Evolutionary conservation across 1,284 basidiomycete genomes (phyloP).

Genomic region (Ceratobasidium papillatum): DNA sequence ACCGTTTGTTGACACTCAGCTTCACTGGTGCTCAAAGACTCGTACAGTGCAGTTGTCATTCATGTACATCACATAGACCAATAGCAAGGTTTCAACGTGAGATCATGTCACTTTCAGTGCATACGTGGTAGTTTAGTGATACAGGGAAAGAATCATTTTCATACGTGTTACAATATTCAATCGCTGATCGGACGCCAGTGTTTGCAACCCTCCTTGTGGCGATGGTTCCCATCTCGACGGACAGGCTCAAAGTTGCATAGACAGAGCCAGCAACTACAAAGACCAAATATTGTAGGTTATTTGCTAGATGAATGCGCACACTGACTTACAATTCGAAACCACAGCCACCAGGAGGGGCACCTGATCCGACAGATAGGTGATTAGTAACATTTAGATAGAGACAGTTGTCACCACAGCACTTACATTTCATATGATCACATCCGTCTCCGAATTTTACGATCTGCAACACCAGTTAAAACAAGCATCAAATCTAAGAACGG

Average conservation of each 20-base stretch:
- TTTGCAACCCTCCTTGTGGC: slow-evolving; percentile 2
- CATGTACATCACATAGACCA: too few species aligned
- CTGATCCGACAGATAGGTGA: neutral
- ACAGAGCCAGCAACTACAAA: slow-evolving; percentile 31
- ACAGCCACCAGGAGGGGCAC: slow-evolving; percentile 26
- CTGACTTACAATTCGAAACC: slow-evolving; percentile 35
- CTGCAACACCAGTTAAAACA: neutral
- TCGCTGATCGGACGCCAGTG: neutral
- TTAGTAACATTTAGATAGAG: neutral
- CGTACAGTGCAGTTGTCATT: too few species aligned
- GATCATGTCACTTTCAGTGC: too few species aligned
- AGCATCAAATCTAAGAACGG: neutral
- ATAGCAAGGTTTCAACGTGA: too few species aligned
- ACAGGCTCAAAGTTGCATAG: slow-evolving; percentile 33
- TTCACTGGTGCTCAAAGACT: too few species aligned
- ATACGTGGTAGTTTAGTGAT: too few species aligned
- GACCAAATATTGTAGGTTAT: neutral
- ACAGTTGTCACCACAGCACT: neutral
- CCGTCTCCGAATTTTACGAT: slow-evolving; percentile 30
- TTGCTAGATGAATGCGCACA: neutral
- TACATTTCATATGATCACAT: slow-evolving; percentile 40
- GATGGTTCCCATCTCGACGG: slow-evolving; percentile 30
- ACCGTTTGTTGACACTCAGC: too few species aligned
- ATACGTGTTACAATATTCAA: neutral
- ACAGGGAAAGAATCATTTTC: too few species aligned